Conservation (phyloP, 805 yeast species). For the Saccharomycopsis olivae region DNA sequence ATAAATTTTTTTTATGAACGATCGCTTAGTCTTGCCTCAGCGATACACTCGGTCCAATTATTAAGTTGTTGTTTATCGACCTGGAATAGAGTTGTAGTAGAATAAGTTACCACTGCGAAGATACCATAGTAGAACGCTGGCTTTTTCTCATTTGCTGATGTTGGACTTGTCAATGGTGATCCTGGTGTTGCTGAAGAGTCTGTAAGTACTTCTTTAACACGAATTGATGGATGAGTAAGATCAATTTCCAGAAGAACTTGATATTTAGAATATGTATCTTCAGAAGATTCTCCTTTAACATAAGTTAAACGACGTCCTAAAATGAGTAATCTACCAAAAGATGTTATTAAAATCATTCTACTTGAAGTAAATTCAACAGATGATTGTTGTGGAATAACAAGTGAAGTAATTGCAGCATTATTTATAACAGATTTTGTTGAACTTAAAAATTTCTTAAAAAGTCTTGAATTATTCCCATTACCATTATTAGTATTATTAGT, state of each 20-base stretch:
- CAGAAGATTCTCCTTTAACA: not conserved
- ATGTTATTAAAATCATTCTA: conserved; percentile 40
- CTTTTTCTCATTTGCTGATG: conserved; percentile 22
- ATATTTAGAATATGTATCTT: conserved; percentile 23
- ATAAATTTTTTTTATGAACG: too few species aligned
- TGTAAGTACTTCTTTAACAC: conserved; percentile 42
- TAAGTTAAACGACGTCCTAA: conserved; percentile 29
- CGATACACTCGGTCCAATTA: conserved; percentile 40
- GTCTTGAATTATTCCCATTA: not conserved
- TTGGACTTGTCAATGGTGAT: not conserved
- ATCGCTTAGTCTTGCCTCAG: too few species aligned
- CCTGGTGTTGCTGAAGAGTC: conserved; percentile 16
- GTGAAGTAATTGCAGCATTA: too few species aligned
- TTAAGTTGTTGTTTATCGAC: conserved; percentile 40
- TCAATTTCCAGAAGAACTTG: conserved; percentile 36
- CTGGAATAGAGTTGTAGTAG: conserved; percentile 36
- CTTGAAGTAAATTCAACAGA: conserved; percentile 21
- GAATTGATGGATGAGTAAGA: conserved; percentile 33
- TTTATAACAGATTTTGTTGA: conserved; percentile 5
- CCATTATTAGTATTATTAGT: not conserved
- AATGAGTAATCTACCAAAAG: conserved; percentile 41
- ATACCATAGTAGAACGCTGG: conserved; percentile 26
- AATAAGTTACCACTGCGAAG: conserved; percentile 38
- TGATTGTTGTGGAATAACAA: not conserved
- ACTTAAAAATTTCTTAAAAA: conserved; percentile 3